phyloP scores from a whole-genome alignment of 2,329 filamentous ascomycete genomes.

The Diaporthe destruens region DNA sequence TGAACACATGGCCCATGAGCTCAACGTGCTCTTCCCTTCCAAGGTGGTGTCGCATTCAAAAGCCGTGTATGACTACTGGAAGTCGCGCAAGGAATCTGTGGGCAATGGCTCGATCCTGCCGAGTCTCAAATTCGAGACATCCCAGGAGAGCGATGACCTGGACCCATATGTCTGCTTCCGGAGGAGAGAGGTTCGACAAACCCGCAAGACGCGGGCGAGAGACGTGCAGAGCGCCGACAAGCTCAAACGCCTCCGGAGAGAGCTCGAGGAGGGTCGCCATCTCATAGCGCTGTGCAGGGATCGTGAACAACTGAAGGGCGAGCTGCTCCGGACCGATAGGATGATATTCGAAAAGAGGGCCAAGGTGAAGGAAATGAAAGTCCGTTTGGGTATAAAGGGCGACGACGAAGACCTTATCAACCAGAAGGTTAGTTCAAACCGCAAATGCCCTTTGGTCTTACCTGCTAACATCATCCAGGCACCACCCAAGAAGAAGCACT shows the following conservation, averaged over 20 bases:
- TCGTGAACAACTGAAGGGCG: constrained; percentile 83
- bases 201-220: constrained; percentile 92
- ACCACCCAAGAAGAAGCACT: constrained; percentile 40
- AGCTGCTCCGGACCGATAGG: constrained; percentile 80
- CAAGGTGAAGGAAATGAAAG: constrained; percentile 88
- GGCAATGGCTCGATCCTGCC: constrained; percentile 82
- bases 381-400: constrained; percentile 87
- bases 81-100: constrained; percentile 72
- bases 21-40: constrained; percentile 59
- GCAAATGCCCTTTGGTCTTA: background rate
- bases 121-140: constrained; percentile 90
- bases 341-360: constrained; percentile 86
- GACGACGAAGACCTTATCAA: constrained; percentile 96
- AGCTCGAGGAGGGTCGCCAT: constrained; percentile 89
- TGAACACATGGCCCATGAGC: constrained; percentile 79
- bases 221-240: constrained; percentile 96
- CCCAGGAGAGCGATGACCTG: constrained; percentile 92
- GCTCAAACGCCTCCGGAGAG: constrained; percentile 88
- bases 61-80: constrained; percentile 92
- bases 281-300: constrained; percentile 82
- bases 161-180: constrained; percentile 99
- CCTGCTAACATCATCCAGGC: constrained; percentile 36
- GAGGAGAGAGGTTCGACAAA: constrained; percentile 91
- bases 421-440: constrained; percentile 77
- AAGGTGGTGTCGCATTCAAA: constrained; percentile 73